A percentile compares a stretch with the other conserved stretches of the same genome.
phyloP scores from a whole-genome alignment of 768 basidiomycete genomes.

The Agrocybe praecox region DNA sequence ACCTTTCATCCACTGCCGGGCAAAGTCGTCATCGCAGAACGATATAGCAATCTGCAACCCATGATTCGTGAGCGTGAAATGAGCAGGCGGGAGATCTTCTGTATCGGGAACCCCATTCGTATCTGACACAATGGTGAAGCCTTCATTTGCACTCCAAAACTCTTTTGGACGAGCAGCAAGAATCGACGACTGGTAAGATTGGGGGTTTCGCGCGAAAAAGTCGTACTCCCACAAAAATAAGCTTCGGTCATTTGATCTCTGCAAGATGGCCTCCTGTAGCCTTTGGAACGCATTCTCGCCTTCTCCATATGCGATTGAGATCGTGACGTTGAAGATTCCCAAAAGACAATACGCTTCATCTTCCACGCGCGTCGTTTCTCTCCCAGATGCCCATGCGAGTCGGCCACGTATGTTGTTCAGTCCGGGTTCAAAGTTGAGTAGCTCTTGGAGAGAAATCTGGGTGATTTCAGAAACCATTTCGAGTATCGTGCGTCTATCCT shows the following conservation, averaged over 20 bases:
- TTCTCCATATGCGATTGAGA: slow-evolving; percentile 1
- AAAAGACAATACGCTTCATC: slow-evolving; percentile 1
- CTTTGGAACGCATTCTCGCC: neutral
- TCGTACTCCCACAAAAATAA: neutral
- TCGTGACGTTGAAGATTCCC: neutral
- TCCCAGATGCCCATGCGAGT: neutral
- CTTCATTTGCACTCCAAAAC: neutral
- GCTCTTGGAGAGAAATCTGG: neutral
- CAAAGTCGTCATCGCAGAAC: neutral
- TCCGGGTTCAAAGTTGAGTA: slow-evolving; percentile 1
- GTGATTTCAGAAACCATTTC: neutral
- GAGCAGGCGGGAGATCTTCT: neutral
- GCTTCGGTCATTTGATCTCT: neutral
- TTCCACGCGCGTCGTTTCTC: neutral
- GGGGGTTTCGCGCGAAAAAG: neutral
- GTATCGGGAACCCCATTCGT: neutral
- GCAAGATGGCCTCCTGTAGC: neutral
- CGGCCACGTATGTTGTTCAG: neutral
- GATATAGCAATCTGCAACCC: neutral
- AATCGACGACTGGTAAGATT: neutral
- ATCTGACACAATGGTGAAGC: neutral
- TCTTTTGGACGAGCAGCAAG: neutral
- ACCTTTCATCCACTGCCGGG: neutral
- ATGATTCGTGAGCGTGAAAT: neutral
- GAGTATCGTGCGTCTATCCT: neutral